Conservation (phyloP, 495 filamentous ascomycete genomes). For the Stereocaulon alpinum region DNA sequence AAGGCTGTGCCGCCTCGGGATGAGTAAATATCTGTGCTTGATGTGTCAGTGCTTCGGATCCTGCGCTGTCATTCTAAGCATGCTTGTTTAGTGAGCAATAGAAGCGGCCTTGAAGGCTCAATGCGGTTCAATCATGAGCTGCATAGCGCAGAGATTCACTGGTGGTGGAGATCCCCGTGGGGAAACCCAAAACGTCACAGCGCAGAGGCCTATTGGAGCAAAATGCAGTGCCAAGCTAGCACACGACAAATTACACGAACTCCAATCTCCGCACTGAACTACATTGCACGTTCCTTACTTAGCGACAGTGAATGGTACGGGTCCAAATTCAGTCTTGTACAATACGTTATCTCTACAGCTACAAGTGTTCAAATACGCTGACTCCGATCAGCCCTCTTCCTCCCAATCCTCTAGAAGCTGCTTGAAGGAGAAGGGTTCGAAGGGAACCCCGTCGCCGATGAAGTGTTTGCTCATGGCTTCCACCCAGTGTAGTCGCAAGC, state of each 20-base stretch:
- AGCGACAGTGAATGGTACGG: neutral
- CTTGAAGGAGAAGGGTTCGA: conserved; percentile 88
- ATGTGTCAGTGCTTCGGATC: neutral
- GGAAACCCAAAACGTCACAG: neutral
- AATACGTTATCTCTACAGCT: conserved; percentile 1
- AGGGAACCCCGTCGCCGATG: conserved; percentile 84
- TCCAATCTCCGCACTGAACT: neutral
- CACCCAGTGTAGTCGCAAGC: conserved; percentile 93
- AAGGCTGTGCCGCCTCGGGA: neutral
- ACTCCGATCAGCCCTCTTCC: conserved; percentile 31
- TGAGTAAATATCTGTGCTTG: neutral
- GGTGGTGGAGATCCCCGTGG: neutral
- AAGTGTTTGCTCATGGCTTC: conserved; percentile 99
- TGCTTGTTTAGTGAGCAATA: too few species aligned
- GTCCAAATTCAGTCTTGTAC: neutral
- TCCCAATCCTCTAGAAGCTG: conserved; percentile 76
- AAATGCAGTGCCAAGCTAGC: neutral
- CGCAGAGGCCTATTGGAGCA: neutral
- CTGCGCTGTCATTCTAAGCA: neutral
- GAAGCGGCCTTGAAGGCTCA: neutral
- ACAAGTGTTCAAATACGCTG: neutral
- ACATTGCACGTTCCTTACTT: too few species aligned
- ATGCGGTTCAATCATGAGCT: neutral
- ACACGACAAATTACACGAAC: neutral
- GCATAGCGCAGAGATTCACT: neutral